Conservation (phyloP, 1,139 yeast genomes). For the Saccharomycopsis crataegensis region DNA sequence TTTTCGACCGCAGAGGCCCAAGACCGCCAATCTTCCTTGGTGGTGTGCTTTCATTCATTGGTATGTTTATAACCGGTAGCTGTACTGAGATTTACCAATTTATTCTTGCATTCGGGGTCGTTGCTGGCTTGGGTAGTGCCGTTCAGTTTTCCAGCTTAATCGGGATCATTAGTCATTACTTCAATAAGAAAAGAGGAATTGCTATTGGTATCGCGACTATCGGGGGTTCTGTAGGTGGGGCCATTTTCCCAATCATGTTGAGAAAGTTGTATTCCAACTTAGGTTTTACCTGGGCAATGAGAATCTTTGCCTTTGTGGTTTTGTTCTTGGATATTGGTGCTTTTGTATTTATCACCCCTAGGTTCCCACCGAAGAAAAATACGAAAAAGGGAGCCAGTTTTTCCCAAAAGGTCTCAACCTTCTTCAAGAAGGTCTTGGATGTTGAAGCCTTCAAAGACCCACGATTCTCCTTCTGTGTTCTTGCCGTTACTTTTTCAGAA, state of each 20-base stretch:
- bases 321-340: constrained; percentile 36
- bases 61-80: constrained; percentile 45
- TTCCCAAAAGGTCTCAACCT: not conserved
- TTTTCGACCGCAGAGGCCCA: constrained; percentile 45
- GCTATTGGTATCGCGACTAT: constrained; percentile 52
- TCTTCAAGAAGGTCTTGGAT: constrained; percentile 7
- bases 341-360: constrained; percentile 40
- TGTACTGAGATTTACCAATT: constrained; percentile 46
- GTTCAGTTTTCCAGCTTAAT: constrained; percentile 49
- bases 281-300: constrained; percentile 57
- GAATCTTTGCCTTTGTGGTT: constrained; percentile 46
- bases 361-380: constrained; percentile 27
- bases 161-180: constrained; percentile 54
- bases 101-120: constrained; percentile 43
- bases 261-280: constrained; percentile 42
- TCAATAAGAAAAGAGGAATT: constrained; percentile 42
- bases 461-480: constrained; percentile 33
- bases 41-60: constrained; percentile 36
- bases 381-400: not conserved
- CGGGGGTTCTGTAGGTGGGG: constrained; percentile 62
- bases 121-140: constrained; percentile 51
- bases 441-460: constrained; percentile 31
- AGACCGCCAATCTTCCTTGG: constrained; percentile 38
- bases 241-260: constrained; percentile 52
- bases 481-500: constrained; percentile 45